Percentiles rank a stretch among this genome's conserved stretches.
Conservation (phyloP, 1,139 yeast species). For the Pichiaceae sp. region DNA sequence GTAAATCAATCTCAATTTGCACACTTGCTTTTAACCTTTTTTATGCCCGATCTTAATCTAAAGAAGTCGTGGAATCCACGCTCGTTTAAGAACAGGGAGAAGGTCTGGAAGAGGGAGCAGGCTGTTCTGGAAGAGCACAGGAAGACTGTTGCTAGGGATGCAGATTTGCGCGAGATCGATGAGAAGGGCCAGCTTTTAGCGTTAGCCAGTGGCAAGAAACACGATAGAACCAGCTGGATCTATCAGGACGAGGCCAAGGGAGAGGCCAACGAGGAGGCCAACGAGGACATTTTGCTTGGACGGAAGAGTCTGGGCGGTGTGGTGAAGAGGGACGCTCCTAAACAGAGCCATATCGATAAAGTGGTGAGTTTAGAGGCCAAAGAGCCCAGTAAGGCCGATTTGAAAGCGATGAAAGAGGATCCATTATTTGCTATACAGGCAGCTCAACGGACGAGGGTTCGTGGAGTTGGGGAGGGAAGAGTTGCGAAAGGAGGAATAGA, state of each 20-base stretch:
- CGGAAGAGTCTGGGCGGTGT: constrained; percentile 36
- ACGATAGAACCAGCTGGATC: background rate
- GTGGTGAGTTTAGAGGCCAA: constrained; percentile 17
- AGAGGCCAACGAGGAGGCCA: background rate
- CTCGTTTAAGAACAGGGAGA: constrained; percentile 72
- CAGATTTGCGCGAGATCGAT: constrained; percentile 57
- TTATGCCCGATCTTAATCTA: constrained; percentile 69
- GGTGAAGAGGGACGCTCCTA: constrained; percentile 15
- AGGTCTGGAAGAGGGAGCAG: constrained; percentile 81
- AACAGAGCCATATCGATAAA: no score
- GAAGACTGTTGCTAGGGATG: constrained; percentile 53
- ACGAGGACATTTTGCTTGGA: constrained; percentile 43
- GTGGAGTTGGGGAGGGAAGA: background rate
- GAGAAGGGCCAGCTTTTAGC: constrained; percentile 49
- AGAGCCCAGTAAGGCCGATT: constrained; percentile 10
- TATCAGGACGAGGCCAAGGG: background rate
- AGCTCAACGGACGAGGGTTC: constrained; percentile 19
- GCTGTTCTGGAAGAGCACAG: constrained; percentile 65
- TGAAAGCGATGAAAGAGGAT: constrained; percentile 31
- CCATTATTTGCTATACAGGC: constrained; percentile 45
- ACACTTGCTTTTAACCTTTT: no score
- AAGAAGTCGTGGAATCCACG: constrained; percentile 97
- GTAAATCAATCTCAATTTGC: no score
- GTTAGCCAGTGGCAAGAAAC: constrained; percentile 15
- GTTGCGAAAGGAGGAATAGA: background rate